Conservation (phyloP, 768 basidiomycete genomes). For the Tephrocybe sp. region DNA sequence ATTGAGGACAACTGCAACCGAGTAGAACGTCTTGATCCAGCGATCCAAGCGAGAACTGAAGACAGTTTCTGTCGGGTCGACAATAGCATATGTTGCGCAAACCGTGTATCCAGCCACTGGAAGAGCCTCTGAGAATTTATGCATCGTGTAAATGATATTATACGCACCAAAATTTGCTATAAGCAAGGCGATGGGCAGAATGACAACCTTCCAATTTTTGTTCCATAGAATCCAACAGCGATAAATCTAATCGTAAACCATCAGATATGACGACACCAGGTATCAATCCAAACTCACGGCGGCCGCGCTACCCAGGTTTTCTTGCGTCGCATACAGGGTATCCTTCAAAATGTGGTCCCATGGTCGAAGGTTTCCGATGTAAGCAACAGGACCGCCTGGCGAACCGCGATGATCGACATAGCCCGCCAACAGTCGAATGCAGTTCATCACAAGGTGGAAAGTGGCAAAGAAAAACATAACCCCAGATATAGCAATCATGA, state of each 20-base stretch:
- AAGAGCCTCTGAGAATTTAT: background rate
- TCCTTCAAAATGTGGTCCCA: constrained; percentile 14
- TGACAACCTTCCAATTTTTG: constrained; percentile 4
- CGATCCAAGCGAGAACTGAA: constrained; percentile 7
- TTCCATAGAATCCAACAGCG: constrained; percentile 11
- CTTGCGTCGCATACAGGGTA: constrained; percentile 12
- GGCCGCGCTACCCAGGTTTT: constrained; percentile 11
- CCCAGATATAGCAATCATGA: constrained; percentile 4
- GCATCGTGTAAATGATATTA: background rate
- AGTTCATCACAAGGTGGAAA: constrained; percentile 10
- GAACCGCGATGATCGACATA: constrained; percentile 9
- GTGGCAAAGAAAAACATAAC: constrained; percentile 12
- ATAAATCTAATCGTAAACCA: constrained; percentile 1
- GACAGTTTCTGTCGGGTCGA: constrained; percentile 11
- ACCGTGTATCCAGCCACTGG: constrained; percentile 13
- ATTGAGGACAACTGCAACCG: constrained; percentile 8
- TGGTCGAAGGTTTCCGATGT: constrained; percentile 8
- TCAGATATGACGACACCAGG: background rate
- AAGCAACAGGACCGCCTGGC: constrained; percentile 8
- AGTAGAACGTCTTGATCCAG: constrained; percentile 13
- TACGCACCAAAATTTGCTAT: constrained; percentile 6
- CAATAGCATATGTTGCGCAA: constrained; percentile 6
- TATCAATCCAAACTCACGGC: background rate
- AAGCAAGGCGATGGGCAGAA: constrained; percentile 4
- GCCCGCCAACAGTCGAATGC: constrained; percentile 6